Evolutionary conservation across 202 grass and related monocot species (phyloP), one percentile per base, ranked within the genome.

Genomic region (Dendrocalamus latiflorus): DNA sequence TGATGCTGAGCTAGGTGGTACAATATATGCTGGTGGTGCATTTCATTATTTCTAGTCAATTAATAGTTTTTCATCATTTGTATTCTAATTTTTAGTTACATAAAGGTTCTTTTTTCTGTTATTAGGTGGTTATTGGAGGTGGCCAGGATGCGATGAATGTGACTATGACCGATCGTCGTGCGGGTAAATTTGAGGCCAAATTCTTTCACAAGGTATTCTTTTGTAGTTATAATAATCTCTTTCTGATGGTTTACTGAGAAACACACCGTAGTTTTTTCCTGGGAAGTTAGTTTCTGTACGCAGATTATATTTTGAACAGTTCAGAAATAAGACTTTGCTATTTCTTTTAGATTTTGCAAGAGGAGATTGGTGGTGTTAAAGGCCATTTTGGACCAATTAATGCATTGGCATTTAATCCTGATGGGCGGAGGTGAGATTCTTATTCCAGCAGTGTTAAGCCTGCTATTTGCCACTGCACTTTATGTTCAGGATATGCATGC

Each of bases 361-460:
- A 93, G 30, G 96, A 98, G 88, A 98, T 98, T 76, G 96, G 96
- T 64, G 91, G 96, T 72, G 89, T 98, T 25, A 98, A 98, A 83
- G 96, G 93, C 1, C 96, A 99, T 81, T 99, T 99, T 82, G 96
- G 96, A 72, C 93, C 91, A 79, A 95, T 96, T 45, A 99, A 95
- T 65, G 91, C 93, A n/a, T 77, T 96, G 74, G 91, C 89, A 54
- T 95, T 98, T 74, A 98, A 95, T 89, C 96, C 89, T 67, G 93
- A 98, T 80, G 96, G 93, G 4, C 78, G 91, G 84, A 95, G 93
- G 91, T 96, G 77, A 71, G 20, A 55, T 47, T 62, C 61, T 67
- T 64, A 6, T n/a, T 60, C 8, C 39, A 11, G 37, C 13, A 12
- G 2, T 61, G 41, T 74, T 73, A 5, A n/a, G n/a, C n/a, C n/a